Evolutionary conservation across 1,284 basidiomycete species (phyloP), one percentile per base, ranked within the genome.

Genomic region (Naganishia sp.): DNA sequence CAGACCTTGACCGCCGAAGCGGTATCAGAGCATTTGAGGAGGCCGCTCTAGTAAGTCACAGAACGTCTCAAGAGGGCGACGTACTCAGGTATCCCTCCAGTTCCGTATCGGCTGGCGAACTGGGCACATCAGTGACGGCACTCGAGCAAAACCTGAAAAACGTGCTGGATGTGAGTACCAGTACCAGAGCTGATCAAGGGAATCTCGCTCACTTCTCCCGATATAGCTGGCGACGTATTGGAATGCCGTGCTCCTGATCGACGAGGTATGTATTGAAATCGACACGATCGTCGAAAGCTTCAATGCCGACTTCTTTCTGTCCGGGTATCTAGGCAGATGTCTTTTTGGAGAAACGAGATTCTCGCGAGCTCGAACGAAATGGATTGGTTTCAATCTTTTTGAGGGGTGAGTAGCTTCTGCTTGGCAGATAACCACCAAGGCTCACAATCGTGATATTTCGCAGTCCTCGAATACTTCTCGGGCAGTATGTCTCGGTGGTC

Each of bases 171-270:
- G 57, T 60, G 11, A 23, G 57, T 15, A 32, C n/a, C 25, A 39
- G 6, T 28, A 28, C 28, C 28, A 28, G 28, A 28, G 28, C 42
- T 28, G 43, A 15, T 60, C 21, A 13, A 18, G 49, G 45, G 18
- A 11, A n/a, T 60, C 4, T 47, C 28, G 18, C 45, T 23, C 5
- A 11, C 49, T n/a, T 49, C 18, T 21, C 31, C 17, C 23, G 2
- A 10, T 28, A 15, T 41, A 67, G 63, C 43, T 68, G 17, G 68
- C 67, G 5, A 47, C 63, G 31, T 25, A 43, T 21, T 72, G 70
- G 71, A 66, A 64, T 15, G 71, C 71, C 0, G 67, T 68, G 17
- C 46, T 71, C 21, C 61, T 72, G 43, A 72, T 72, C 23, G 72
- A 72, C 61, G 71, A 60, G 57, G 57, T 35, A 39, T 39, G 57